Evolutionary conservation across 306 rosid genomes (phyloP), one percentile per base, ranked within the genome.

Genomic region (Fragaria iinumae): DNA sequence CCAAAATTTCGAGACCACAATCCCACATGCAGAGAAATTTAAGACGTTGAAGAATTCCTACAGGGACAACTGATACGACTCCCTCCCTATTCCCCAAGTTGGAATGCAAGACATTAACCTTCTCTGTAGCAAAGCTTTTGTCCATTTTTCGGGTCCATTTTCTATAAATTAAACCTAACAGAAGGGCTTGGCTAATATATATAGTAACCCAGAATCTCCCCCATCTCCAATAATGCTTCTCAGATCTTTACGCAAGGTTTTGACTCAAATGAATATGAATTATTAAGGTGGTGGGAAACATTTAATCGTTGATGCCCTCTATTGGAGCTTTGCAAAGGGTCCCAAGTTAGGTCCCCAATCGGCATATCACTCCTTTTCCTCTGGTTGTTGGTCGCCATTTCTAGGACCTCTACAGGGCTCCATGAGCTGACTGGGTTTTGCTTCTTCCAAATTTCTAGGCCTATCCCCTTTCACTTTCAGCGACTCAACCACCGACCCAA

Each of bases 1-100:
- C 5, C 25, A 32, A 16, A 65, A 65, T n/a, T 38, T 8, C 1
- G 67, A 12, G 64, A 53, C 63, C 76, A 41, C 80, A 76, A 67
- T 63, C 17, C 45, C 74, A 77, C 80, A 38, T 69, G 81, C 50
- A 29, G 13, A 38, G 36, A 77, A 68, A 77, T 43, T 62, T 1
- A 43, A 36, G 72, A 77, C 69, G 63, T 18, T 59, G 49, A 10
- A 34, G 34, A 64, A 34, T 32, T 32, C 44, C 21, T 6, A 34
- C 16, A 64, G 4, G 0, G 23, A 65, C 25, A 20, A 65, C 48
- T 36, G 47, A 65, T 8, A 27, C 10, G 70, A 38, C 21, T 16
- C 67, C 8, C 62, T 59, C 17, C 2, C 48, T 27, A 1, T 27
- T 59, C 17, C 2, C 48, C 47, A 1, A 36, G 25, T 65, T 65